Evolutionary conservation across 371 early-diverging fungal genomes (phyloP).

Genomic region (Apophysomyces trapeziformis): DNA sequence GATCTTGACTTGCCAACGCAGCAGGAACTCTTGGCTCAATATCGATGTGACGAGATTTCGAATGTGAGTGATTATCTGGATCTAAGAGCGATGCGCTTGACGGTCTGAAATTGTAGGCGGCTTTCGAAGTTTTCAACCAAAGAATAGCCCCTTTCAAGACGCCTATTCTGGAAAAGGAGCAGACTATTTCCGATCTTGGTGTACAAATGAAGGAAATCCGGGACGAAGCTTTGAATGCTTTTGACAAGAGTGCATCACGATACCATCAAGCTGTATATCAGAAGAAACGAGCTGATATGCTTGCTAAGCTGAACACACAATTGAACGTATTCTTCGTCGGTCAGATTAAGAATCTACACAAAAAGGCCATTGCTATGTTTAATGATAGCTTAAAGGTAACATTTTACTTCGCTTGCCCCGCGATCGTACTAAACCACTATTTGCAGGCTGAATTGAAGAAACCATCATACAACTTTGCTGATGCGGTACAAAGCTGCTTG

Average conservation of each 20-base stretch:
- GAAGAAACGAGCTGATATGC: slow-evolving; percentile 83
- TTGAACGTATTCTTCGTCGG: slow-evolving; percentile 81
- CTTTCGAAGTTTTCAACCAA: slow-evolving; percentile 71
- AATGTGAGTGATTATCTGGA: slow-evolving; percentile 37
- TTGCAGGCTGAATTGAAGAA: slow-evolving; percentile 43
- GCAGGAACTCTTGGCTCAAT: slow-evolving; percentile 96
- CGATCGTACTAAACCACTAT: slow-evolving; percentile 22
- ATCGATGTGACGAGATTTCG: slow-evolving; percentile 98
- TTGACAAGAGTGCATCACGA: slow-evolving; percentile 90
- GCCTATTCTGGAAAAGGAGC: slow-evolving; percentile 74
- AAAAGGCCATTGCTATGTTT: slow-evolving; percentile 70
- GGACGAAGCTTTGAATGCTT: slow-evolving; percentile 64
- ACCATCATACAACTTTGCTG: slow-evolving; percentile 61
- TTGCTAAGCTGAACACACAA: slow-evolving; percentile 74
- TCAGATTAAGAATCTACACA: slow-evolving; percentile 87
- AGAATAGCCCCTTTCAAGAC: slow-evolving; percentile 63
- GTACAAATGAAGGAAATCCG: slow-evolving; percentile 64
- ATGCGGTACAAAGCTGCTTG: slow-evolving; percentile 45
- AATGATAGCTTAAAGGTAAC: slow-evolving; percentile 39
- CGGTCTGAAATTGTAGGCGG: slow-evolving; percentile 43
- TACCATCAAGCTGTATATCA: slow-evolving; percentile 91
- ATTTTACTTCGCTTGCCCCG: neutral
- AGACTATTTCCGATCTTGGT: slow-evolving; percentile 81
- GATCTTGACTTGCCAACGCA: slow-evolving; percentile 98
- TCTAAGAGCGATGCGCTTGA: neutral